phyloP scores from a whole-genome alignment of 1,139 yeast species.

The Scheffersomyces titani region DNA sequence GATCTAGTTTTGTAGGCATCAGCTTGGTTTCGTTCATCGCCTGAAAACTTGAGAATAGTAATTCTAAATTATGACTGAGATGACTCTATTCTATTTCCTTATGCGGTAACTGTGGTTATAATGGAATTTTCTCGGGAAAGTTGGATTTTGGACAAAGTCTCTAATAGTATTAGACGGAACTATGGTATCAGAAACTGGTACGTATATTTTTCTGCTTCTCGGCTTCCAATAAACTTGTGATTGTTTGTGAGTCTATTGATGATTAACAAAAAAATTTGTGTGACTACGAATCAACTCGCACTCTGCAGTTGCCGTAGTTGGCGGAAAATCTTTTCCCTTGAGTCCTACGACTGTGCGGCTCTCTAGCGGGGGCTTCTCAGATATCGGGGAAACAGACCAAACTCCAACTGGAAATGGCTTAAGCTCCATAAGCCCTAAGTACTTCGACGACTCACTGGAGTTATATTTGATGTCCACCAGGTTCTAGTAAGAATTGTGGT shows the following conservation, averaged over 20 bases:
- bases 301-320: not conserved
- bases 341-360: not conserved
- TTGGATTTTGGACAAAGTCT: not conserved
- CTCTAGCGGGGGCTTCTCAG: not conserved
- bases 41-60: conserved; percentile 8
- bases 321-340: not conserved
- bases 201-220: not conserved
- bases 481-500: not conserved
- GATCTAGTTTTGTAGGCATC: not conserved
- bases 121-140: not conserved
- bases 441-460: not conserved
- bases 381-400: not conserved
- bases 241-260: not conserved
- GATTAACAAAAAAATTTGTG: conserved; percentile 1
- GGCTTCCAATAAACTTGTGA: not conserved
- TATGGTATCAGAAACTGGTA: not conserved
- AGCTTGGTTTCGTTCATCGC: conserved; percentile 2
- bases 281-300: conserved; percentile 13
- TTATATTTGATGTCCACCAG: not conserved
- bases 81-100: conserved; percentile 1
- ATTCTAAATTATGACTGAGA: not conserved
- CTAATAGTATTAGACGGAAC: not conserved
- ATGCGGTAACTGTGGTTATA: not conserved
- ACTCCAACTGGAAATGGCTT: not conserved
- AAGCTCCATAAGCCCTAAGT: not conserved